These are phyloP conservation scores for Phytopythium litorale DNA, from an alignment of 352 stramenopile genomes.

Conservation along the genomic window DNA sequence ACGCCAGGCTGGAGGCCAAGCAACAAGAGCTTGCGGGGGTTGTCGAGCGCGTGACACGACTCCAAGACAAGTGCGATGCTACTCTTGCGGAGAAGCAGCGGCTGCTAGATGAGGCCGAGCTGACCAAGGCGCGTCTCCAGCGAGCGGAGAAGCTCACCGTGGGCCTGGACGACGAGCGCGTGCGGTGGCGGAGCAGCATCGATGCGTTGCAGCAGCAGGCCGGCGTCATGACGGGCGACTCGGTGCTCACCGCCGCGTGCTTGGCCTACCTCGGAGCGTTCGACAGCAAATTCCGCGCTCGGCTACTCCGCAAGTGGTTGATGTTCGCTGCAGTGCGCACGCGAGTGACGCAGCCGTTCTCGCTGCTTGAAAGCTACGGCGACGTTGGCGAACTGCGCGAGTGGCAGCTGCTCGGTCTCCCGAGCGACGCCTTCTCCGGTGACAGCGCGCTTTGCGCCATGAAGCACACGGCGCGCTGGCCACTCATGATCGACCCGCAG, in stretches of 20 bases:
- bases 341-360: constrained; percentile 41
- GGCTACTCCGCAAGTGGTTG: constrained; percentile 33
- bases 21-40: constrained; percentile 63
- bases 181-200: constrained; percentile 67
- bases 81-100: constrained; percentile 66
- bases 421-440: constrained; percentile 84
- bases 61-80: constrained; percentile 63
- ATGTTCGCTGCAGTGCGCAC: constrained; percentile 6
- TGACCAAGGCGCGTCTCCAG: constrained; percentile 51
- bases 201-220: constrained; percentile 45
- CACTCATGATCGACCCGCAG: constrained; percentile 93
- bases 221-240: constrained; percentile 47
- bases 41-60: constrained; percentile 35
- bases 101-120: constrained; percentile 54
- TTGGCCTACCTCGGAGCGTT: constrained; percentile 71
- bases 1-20: constrained; percentile 62
- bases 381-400: constrained; percentile 80
- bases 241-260: constrained; percentile 54
- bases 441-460: constrained; percentile 91
- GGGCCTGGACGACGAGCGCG: constrained; percentile 62
- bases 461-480: constrained; percentile 82
- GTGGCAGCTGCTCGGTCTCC: constrained; percentile 87
- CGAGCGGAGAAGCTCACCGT: constrained; percentile 60
- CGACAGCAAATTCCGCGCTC: constrained; percentile 34
- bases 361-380: constrained; percentile 65